Conservation (phyloP, 352 stramenopile genomes). For the Phytophthora sojae region DNA sequence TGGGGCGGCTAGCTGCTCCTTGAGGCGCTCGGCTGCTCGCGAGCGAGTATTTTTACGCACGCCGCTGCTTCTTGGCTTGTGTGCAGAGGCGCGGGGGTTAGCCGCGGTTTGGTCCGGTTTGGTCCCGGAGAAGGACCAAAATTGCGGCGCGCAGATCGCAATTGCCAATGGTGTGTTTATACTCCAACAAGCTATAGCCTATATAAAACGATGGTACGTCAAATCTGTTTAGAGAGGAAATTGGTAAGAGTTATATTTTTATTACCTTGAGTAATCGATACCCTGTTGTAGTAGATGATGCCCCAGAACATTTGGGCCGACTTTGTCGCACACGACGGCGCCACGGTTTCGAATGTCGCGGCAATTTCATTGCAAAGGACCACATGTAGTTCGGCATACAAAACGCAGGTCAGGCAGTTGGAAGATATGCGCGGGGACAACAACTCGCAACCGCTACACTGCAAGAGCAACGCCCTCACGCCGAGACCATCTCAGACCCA, state of each 20-base stretch:
- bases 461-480: not conserved
- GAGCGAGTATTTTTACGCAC: constrained; percentile 37
- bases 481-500: too few species aligned
- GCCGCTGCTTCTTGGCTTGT: constrained; percentile 33
- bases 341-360: not conserved
- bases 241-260: too few species aligned
- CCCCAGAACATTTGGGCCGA: not conserved
- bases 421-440: not conserved
- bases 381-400: not conserved
- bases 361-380: not conserved
- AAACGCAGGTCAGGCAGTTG: not conserved
- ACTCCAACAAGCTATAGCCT: not conserved
- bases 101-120: constrained; percentile 24
- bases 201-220: not conserved
- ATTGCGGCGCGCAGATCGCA: not conserved
- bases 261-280: not conserved
- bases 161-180: not conserved
- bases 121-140: constrained; percentile 24
- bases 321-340: not conserved
- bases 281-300: not conserved
- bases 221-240: not conserved
- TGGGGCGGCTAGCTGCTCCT: not conserved
- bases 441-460: not conserved
- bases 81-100: constrained; percentile 29
- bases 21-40: not conserved